A percentile compares a stretch with the other conserved stretches of the same genome.
Evolutionary conservation across 2,329 filamentous ascomycete genomes (phyloP).

Genomic region (Cladophialophora chaetospira): DNA sequence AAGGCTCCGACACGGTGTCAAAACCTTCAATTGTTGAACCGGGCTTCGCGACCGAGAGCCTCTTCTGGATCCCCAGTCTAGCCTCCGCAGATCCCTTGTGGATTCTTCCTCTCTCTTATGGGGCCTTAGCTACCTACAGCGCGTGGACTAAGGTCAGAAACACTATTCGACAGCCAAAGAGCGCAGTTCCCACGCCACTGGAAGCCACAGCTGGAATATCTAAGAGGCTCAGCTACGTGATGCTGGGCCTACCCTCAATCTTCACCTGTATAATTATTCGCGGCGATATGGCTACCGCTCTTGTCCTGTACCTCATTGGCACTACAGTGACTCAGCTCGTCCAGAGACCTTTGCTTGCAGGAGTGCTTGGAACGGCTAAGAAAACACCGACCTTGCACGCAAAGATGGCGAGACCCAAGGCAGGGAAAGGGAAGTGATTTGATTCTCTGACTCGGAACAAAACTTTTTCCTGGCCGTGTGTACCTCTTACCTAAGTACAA

Average conservation of each 20-base stretch:
- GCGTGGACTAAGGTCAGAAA: constrained; percentile 15
- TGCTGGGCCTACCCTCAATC: constrained; percentile 8
- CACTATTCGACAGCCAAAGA: constrained; percentile 2
- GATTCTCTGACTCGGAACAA: background rate
- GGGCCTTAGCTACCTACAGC: constrained; percentile 16
- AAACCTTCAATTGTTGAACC: constrained; percentile 46
- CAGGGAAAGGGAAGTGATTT: background rate
- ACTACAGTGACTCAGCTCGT: constrained; percentile 20
- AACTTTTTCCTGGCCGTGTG: too few species aligned
- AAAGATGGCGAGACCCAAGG: constrained; percentile 3
- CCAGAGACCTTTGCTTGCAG: constrained; percentile 18
- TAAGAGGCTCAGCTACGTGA: constrained; percentile 11
- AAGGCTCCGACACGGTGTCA: constrained; percentile 10
- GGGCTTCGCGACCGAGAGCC: constrained; percentile 58
- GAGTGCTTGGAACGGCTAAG: constrained; percentile 13
- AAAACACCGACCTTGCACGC: constrained; percentile 10
- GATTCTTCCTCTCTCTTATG: constrained; percentile 23
- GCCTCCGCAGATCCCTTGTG: constrained; percentile 20
- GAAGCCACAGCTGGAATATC: background rate
- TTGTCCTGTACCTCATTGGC: constrained; percentile 25
- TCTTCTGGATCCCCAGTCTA: constrained; percentile 64
- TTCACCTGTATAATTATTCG: constrained; percentile 21
- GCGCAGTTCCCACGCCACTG: too few species aligned
- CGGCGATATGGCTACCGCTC: constrained; percentile 18
- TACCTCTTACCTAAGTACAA: too few species aligned